phyloP scores from a whole-genome alignment of 192 early-diverging fungal genomes.

The Coemansia sp. region DNA sequence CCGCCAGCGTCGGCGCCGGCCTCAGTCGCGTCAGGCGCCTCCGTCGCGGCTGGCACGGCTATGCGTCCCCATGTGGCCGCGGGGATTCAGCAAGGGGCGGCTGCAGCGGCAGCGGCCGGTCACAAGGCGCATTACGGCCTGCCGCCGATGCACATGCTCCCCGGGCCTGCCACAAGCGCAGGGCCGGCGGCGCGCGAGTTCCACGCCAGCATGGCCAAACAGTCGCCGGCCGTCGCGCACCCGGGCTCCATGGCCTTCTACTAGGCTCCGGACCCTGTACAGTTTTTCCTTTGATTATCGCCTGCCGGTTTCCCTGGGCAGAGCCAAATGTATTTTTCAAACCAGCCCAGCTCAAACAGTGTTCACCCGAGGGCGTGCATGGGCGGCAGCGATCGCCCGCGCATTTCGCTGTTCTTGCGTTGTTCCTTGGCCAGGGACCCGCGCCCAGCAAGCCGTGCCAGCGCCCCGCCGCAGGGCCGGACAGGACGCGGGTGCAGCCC shows the following conservation, averaged over 20 bases:
- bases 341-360: background rate
- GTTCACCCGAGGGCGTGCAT: slow-evolving; percentile 8
- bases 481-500: background rate
- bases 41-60: slow-evolving; percentile 1
- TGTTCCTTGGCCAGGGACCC: slow-evolving; percentile 3
- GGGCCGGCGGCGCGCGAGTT: slow-evolving; percentile 7
- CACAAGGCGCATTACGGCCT: slow-evolving; percentile 22
- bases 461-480: background rate
- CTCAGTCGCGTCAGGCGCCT: background rate
- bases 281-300: slow-evolving; percentile 6
- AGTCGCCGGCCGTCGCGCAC: slow-evolving; percentile 24
- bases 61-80: slow-evolving; percentile 2
- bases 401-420: slow-evolving; percentile 1
- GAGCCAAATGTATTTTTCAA: slow-evolving; percentile 10
- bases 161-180: slow-evolving; percentile 5
- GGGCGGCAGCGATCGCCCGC: slow-evolving; percentile 6
- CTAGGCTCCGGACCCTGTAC: slow-evolving; percentile 17
- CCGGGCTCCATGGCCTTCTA: slow-evolving; percentile 35
- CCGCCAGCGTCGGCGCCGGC: slow-evolving; percentile 8
- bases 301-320: background rate
- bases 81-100: slow-evolving; percentile 12
- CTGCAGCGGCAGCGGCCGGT: slow-evolving; percentile 1
- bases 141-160: slow-evolving; percentile 28
- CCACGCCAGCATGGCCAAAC: slow-evolving; percentile 20
- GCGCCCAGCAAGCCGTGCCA: background rate